Percentiles rank a stretch among this genome's conserved stretches.
phyloP scores from a whole-genome alignment of 148 eudicot genomes.

The Linanthus parryae region DNA sequence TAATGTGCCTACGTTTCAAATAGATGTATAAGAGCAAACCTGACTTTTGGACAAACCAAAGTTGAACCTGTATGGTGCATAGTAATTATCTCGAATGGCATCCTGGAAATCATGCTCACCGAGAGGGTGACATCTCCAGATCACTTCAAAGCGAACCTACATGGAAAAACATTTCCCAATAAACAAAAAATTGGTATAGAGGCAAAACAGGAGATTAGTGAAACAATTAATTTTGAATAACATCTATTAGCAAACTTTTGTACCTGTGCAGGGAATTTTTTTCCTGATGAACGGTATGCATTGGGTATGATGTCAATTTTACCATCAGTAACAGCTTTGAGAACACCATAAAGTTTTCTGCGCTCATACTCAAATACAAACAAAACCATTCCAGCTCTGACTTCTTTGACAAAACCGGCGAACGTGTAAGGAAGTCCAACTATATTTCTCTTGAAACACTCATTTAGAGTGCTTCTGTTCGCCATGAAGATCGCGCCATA shows the following conservation, averaged over 20 bases:
- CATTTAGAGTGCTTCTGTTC: conserved; percentile 13
- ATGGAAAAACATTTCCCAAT: background rate
- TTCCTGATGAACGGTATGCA: conserved; percentile 16
- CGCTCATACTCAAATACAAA: conserved; percentile 25
- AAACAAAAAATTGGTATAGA: background rate
- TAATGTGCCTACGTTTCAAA: background rate
- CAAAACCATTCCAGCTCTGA: conserved; percentile 25
- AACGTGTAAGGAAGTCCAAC: conserved; percentile 21
- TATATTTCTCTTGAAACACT: conserved; percentile 23
- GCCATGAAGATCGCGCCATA: conserved; percentile 33
- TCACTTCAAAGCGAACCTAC: conserved; percentile 22
- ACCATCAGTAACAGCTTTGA: conserved; percentile 26
- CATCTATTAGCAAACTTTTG: background rate
- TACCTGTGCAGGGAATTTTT: conserved; percentile 29
- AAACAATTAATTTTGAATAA: too few species aligned
- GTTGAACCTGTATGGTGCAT: conserved; percentile 13
- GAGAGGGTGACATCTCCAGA: conserved; percentile 24
- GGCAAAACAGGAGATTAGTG: background rate
- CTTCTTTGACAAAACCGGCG: conserved; percentile 17
- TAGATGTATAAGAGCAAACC: conserved; percentile 11
- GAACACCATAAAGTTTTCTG: conserved; percentile 28
- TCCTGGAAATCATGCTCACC: conserved; percentile 17
- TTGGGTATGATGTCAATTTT: conserved; percentile 16
- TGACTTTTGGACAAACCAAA: conserved; percentile 28
- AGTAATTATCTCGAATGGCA: conserved; percentile 29